Conservation (phyloP, 768 basidiomycete genomes). For the Lactarius trivialis region DNA sequence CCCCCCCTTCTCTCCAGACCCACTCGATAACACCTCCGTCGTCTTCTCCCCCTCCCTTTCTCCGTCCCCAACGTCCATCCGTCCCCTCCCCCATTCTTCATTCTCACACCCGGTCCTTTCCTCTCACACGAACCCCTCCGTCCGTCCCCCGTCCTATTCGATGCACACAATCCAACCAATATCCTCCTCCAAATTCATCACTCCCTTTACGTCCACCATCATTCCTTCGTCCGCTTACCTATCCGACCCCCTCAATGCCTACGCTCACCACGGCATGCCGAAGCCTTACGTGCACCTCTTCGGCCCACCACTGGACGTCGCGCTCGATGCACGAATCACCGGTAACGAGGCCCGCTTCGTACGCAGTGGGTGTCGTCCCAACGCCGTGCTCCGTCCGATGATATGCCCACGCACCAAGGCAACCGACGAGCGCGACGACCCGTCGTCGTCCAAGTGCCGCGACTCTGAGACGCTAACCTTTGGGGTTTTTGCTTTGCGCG, state of each 20-base stretch:
- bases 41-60: conserved; percentile 27
- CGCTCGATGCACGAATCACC: conserved; percentile 69
- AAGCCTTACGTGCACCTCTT: conserved; percentile 79
- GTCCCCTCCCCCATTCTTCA: conserved; percentile 30
- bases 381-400: conserved; percentile 41
- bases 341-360: conserved; percentile 62
- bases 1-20: conserved; percentile 28
- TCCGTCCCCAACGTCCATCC: conserved; percentile 28
- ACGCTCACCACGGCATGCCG: conserved; percentile 73
- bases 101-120: conserved; percentile 33
- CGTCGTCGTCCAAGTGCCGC: conserved; percentile 15
- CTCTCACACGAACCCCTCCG: conserved; percentile 35
- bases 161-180: conserved; percentile 60
- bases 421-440: conserved; percentile 21
- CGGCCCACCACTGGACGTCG: conserved; percentile 68
- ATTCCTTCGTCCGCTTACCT: conserved; percentile 65
- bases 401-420: conserved; percentile 30
- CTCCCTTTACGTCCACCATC: conserved; percentile 58
- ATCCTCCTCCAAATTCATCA: conserved; percentile 47
- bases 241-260: conserved; percentile 78
- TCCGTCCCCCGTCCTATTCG: conserved; percentile 53
- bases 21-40: conserved; percentile 32
- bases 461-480: conserved; percentile 48
- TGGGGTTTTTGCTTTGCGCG: conserved; percentile 72
- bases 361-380: conserved; percentile 50